Percentiles rank a stretch among this genome's conserved stretches.
phyloP scores from a whole-genome alignment of 345 rosid species.

The Rhodamnia argentea region DNA sequence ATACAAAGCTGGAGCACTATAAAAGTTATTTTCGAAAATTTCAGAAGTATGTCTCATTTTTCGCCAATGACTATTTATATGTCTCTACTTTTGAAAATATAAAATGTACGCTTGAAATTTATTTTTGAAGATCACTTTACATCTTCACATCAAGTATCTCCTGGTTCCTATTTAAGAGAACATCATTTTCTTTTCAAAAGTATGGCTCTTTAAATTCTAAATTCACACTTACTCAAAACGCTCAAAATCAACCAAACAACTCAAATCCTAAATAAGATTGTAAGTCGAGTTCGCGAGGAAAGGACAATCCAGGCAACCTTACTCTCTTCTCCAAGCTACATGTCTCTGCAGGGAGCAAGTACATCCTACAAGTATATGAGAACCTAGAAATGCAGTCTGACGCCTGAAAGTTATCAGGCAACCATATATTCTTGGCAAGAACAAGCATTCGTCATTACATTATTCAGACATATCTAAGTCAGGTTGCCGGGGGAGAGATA shows the following conservation, averaged over 20 bases:
- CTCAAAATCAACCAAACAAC: not conserved
- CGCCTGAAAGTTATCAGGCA: not conserved
- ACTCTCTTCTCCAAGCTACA: not conserved
- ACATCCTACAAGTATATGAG: not conserved
- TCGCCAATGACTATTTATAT: not conserved
- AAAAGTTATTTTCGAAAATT: not conserved
- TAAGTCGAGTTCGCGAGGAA: not conserved
- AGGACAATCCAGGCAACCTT: not conserved
- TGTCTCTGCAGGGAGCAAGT: not conserved
- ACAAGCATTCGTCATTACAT: not conserved
- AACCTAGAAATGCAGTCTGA: not conserved
- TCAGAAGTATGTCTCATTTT: not conserved
- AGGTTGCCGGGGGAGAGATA: not conserved
- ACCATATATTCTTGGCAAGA: not conserved
- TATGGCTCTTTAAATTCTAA: not conserved
- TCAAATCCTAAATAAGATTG: no score
- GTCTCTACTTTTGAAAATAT: not conserved
- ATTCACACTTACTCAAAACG: not conserved
- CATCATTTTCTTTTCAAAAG: not conserved
- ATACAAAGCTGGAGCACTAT: not conserved
- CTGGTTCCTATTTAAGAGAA: not conserved
- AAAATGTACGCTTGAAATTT: not conserved
- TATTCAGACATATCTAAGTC: not conserved
- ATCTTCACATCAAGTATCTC: not conserved
- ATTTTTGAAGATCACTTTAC: not conserved